Base-by-base conservation (phyloP, 805 yeast species). In the Pichia insulana region DNA sequence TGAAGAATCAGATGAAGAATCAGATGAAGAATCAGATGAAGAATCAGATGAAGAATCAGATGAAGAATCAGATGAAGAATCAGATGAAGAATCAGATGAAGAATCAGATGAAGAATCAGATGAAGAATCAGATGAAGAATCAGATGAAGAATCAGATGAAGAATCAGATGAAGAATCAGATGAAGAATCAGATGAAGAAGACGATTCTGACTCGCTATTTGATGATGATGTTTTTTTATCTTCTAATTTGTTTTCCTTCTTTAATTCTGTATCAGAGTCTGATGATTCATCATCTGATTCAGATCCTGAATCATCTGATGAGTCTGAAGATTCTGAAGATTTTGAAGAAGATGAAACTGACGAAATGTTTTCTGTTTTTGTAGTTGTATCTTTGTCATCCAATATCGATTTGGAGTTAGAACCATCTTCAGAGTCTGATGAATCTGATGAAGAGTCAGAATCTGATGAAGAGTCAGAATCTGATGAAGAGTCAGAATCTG, bases 61-160 rank as follows among this genome's bases (percentile, higher is more conserved):
- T 31, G 36, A 39, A 33, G 38, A 37, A 13, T 37, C 40, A n/a
- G 37, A 37, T 13, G 42, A 51, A 54, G 45, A 33, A 41, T 43
- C 45, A 22, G 46, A 30, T 34, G 19, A 40, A 34, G 50, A 32
- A 26, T 50, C 61, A 36, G 51, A 45, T 30, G 46, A 55, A 15
- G 50, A 40, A 39, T 48, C 57, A 8, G 46, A 45, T 36, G 47
- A 50, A 34, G 51, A 47, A 41, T 54, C 48, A 17, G 45, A 57
- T 10, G 40, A 48, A 37, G 49, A 46, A 34, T 43, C 51, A n/a
- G 52, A 48, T 11, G 37, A 39, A 22, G 44, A 39, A 9, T 37
- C 28, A 1, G 52, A 43, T 20, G 35, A 42, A 13, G 47, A 48
- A 25, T 32, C 42, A 13, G 43, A 9, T 30, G 16, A 15, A 30